These are phyloP conservation scores for Medicago arabica DNA, from an alignment of 306 rosid species.

Conservation along the genomic window DNA sequence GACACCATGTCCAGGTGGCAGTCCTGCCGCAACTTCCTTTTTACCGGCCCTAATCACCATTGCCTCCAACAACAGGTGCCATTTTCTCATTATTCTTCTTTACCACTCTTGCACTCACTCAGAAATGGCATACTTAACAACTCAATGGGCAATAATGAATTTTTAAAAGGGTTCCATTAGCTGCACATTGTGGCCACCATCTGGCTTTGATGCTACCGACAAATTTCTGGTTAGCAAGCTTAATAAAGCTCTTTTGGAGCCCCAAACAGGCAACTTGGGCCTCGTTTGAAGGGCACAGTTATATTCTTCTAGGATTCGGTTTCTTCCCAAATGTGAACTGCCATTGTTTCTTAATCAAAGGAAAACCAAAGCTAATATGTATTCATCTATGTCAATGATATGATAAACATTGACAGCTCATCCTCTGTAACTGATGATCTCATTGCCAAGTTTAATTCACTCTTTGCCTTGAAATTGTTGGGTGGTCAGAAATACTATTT, in stretches of 20 bases:
- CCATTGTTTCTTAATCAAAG: background rate
- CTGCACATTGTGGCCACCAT: background rate
- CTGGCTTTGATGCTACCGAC: background rate
- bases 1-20: background rate
- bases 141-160: background rate
- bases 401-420: background rate
- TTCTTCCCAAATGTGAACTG: background rate
- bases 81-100: background rate
- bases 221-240: background rate
- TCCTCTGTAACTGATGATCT: conserved; percentile 1
- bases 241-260: background rate
- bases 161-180: background rate
- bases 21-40: background rate
- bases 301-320: background rate
- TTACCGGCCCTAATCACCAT: background rate
- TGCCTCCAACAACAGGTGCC: background rate
- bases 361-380: background rate
- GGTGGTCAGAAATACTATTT: background rate
- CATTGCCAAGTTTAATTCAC: background rate
- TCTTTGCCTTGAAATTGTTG: background rate
- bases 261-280: background rate
- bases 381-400: background rate
- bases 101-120: background rate
- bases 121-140: background rate
- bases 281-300: background rate